Evolutionary conservation across 1,139 yeast genomes (phyloP), one percentile per base, ranked within the genome.

Genomic region (Pneumocystis murina): DNA sequence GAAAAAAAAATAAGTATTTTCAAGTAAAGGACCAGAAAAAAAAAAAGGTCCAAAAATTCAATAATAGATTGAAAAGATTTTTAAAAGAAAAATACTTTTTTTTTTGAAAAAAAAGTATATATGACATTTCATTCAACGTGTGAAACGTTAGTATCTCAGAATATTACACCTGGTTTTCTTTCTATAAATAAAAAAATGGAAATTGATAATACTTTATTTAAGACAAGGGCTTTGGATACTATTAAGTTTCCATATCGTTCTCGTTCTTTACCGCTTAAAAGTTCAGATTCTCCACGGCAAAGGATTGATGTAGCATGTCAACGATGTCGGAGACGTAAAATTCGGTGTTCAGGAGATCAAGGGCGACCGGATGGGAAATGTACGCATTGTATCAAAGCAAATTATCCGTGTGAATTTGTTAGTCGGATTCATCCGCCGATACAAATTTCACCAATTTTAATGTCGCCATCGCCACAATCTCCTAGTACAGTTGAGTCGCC

Each of bases 211-310:
- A 5, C n/a, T 12, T 30, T 48, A 3, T 48, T 48, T 24, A 48
- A 48, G 10, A 48, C 55, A 6, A 17, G 55, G 12, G 10, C 33
- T 8, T 8, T 48, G 33, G 55, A 48, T 12, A 24, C 33, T 3
- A 17, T 48, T 24, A 48, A 48, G 12, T 48, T 48, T 48, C 55
- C 55, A 12, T 48, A 48, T 4, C 55, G 55, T 14, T 48, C 55
- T 5, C 55, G 55, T 5, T 48, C 55, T 8, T 28, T 48, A 17
- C 55, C 55, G 24, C 55, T 48, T 48, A 48, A 48, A 48, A 59
- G 83, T 64, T 76, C 77, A 20, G 73, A 74, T 61, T 81, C 81
- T 24, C 65, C 67, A 57, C 67, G 67, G 16, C 65, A 65, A 58
- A 62, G 68, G 10, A 59, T 64, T 33, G 64, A 65, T 3, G 63